Conservation (phyloP, 805 yeast species). For the Yamadazyma olivae region DNA sequence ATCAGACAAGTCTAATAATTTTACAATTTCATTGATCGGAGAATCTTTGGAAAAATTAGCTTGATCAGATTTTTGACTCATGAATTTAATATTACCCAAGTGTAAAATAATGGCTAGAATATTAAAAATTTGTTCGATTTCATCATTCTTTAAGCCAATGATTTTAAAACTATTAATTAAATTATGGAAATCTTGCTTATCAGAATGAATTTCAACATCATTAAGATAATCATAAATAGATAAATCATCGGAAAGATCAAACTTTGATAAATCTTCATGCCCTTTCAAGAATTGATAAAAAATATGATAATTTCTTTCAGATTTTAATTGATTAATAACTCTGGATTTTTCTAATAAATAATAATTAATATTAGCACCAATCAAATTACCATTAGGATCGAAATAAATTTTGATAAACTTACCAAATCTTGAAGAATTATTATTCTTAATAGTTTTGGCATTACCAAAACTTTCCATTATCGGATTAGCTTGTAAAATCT, state of each 20-base stretch:
- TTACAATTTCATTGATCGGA: slow-evolving; percentile 50
- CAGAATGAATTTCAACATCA: slow-evolving; percentile 57
- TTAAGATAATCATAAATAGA: slow-evolving; percentile 56
- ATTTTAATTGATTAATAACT: slow-evolving; percentile 68
- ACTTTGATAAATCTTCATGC: slow-evolving; percentile 45
- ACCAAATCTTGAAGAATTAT: slow-evolving; percentile 95
- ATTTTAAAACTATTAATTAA: slow-evolving; percentile 65
- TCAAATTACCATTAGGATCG: slow-evolving; percentile 52
- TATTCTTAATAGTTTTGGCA: slow-evolving; percentile 90
- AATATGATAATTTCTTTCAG: slow-evolving; percentile 90
- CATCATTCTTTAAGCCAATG: slow-evolving; percentile 63
- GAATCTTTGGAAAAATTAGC: slow-evolving; percentile 59
- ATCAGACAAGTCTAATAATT: slow-evolving; percentile 59
- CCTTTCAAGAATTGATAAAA: slow-evolving; percentile 86
- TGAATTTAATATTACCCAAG: slow-evolving; percentile 80
- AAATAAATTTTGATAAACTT: slow-evolving; percentile 90
- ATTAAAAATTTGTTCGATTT: slow-evolving; percentile 57
- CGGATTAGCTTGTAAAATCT: slow-evolving; percentile 91
- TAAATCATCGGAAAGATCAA: slow-evolving; percentile 40
- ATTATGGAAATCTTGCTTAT: slow-evolving; percentile 56
- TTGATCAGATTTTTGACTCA: slow-evolving; percentile 67
- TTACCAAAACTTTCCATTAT: slow-evolving; percentile 95
- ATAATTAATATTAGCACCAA: slow-evolving; percentile 94
- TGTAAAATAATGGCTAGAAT: slow-evolving; percentile 75
- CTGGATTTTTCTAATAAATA: slow-evolving; percentile 91